Conservation (phyloP, 2,329 filamentous ascomycete genomes). For the Trichoderma oligosporum region DNA sequence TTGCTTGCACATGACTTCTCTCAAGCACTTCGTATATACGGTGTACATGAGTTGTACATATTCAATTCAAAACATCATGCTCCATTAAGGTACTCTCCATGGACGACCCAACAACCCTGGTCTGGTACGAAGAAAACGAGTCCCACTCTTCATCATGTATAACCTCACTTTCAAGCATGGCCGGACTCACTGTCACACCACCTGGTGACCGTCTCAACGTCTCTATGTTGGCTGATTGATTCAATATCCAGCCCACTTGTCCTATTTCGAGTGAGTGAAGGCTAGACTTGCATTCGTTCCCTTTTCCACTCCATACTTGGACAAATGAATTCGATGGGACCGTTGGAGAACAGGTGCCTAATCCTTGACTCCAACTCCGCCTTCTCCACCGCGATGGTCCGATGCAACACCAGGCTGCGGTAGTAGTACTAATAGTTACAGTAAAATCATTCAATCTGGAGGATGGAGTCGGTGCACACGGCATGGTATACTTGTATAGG, state of each 20-base stretch:
- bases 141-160: conserved; percentile 7
- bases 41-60: too few relatives aligned
- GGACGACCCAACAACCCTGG: background rate
- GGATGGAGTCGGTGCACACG: conserved; percentile 13
- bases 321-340: background rate
- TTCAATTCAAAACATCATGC: too few relatives aligned
- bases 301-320: background rate
- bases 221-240: conserved; percentile 2
- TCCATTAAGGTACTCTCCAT: too few relatives aligned
- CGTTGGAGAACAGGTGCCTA: background rate
- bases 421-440: too few relatives aligned
- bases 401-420: conserved; percentile 10
- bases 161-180: background rate
- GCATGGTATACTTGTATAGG: conserved; percentile 5
- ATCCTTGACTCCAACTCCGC: conserved; percentile 1
- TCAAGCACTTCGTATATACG: too few relatives aligned
- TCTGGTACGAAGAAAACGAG: background rate
- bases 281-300: background rate
- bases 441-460: background rate
- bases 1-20: background rate
- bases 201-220: background rate
- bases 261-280: background rate
- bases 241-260: background rate
- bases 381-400: conserved; percentile 10
- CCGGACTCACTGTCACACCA: conserved; percentile 8